A percentile compares a stretch with the other conserved stretches of the same genome.
phyloP scores from a whole-genome alignment of 2,329 filamentous ascomycete species.

The Apiospora marii region DNA sequence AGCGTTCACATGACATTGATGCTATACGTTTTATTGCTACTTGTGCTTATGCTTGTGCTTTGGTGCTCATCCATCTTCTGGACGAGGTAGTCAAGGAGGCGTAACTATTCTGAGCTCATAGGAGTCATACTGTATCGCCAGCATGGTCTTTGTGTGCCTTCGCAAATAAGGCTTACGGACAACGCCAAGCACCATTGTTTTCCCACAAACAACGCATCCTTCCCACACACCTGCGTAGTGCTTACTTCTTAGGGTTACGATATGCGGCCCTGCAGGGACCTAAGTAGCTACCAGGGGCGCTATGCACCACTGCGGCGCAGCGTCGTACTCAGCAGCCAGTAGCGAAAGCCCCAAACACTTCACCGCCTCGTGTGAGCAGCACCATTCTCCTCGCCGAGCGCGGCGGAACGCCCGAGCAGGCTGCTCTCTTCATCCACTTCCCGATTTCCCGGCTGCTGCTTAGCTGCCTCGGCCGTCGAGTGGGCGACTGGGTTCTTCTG shows the following conservation, averaged over 20 bases:
- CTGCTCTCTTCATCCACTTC: conserved; percentile 47
- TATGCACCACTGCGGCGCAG: neutral
- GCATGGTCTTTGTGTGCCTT: neutral
- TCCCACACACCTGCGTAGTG: neutral
- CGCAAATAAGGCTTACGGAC: neutral
- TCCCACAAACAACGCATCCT: neutral
- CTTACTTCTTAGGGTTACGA: neutral
- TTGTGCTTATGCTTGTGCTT: neutral
- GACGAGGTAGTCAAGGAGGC: neutral
- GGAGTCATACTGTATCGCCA: neutral
- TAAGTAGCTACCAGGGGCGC: neutral
- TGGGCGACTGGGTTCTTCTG: conserved; percentile 46
- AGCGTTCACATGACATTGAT: neutral
- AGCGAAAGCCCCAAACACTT: neutral
- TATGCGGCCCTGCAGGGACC: neutral
- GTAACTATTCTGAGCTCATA: neutral
- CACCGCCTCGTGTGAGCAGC: neutral
- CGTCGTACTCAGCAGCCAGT: neutral
- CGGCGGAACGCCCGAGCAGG: conserved; percentile 33
- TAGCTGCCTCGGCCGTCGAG: conserved; percentile 29
- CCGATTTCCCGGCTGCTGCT: neutral
- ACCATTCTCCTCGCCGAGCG: neutral
- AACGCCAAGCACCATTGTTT: neutral
- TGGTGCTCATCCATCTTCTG: neutral
- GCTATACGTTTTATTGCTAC: neutral